Percentiles rank a stretch among this genome's conserved stretches.
phyloP scores from a whole-genome alignment of 2,329 filamentous ascomycete species.

The Diplodia intermedia region DNA sequence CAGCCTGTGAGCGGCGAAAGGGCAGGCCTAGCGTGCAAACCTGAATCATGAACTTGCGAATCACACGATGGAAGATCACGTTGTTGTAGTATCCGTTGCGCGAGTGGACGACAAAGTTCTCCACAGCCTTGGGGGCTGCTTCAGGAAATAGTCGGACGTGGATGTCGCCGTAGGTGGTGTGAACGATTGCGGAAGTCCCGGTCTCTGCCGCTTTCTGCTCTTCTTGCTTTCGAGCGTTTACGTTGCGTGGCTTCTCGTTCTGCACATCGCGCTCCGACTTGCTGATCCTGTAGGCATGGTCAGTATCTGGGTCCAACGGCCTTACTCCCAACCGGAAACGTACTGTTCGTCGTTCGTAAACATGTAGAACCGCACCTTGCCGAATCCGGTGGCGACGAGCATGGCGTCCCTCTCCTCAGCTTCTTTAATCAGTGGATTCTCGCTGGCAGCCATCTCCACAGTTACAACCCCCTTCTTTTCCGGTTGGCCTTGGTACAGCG shows the following conservation, averaged over 20 bases:
- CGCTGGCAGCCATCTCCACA: conserved; percentile 94
- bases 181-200: conserved; percentile 81
- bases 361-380: conserved; percentile 95
- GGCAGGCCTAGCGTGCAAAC: conserved; percentile 50
- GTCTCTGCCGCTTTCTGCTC: conserved; percentile 71
- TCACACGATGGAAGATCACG: conserved; percentile 96
- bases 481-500: conserved; percentile 92
- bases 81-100: conserved; percentile 95
- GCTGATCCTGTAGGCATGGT: conserved; percentile 57
- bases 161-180: conserved; percentile 94
- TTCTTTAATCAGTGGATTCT: conserved; percentile 90
- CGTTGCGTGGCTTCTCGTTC: conserved; percentile 81
- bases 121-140: conserved; percentile 90
- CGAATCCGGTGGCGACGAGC: conserved; percentile 80
- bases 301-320: conserved; percentile 10
- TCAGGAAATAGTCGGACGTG: conserved; percentile 91
- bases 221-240: conserved; percentile 47
- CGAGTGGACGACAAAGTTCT: conserved; percentile 95
- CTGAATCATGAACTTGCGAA: conserved; percentile 97
- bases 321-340: conserved; percentile 27
- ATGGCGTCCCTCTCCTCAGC: conserved; percentile 91
- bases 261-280: conserved; percentile 89
- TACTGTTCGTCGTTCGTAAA: conserved; percentile 86
- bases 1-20: background rate
- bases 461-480: conserved; percentile 94